Evolutionary conservation across 306 rosid genomes (phyloP).

Genomic region (Alnus rubra): DNA sequence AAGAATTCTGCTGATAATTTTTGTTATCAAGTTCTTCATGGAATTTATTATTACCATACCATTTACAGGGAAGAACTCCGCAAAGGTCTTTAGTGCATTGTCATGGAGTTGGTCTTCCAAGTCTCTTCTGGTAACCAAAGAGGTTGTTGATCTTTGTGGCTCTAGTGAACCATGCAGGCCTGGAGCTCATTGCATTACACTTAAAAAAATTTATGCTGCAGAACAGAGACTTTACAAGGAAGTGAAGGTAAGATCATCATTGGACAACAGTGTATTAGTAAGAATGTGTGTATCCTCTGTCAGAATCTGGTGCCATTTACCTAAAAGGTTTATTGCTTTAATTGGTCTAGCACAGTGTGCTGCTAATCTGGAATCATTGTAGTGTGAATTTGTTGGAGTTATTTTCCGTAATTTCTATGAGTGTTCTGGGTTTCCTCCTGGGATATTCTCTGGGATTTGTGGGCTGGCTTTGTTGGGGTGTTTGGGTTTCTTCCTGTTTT

Average conservation of each 20-base stretch:
- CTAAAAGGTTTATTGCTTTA: neutral
- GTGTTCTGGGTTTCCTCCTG: neutral
- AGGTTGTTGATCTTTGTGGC: conserved; percentile 41
- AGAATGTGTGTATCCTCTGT: conserved; percentile 19
- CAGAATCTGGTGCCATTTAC: conserved; percentile 5
- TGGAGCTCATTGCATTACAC: conserved; percentile 91
- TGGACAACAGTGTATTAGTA: conserved; percentile 5
- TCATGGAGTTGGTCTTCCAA: conserved; percentile 77
- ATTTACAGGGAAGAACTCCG: conserved; percentile 73
- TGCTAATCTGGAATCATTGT: neutral
- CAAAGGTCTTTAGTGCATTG: conserved; percentile 79
- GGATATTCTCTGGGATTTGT: too few species aligned
- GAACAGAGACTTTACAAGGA: conserved; percentile 79
- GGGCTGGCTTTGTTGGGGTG: too few species aligned
- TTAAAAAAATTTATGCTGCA: conserved; percentile 59
- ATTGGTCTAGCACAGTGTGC: neutral
- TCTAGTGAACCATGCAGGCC: conserved; percentile 82
- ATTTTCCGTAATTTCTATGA: neutral
- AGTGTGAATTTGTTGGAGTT: neutral
- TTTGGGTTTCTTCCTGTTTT: too few species aligned
- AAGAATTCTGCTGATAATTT: conserved; percentile 11
- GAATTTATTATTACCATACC: conserved; percentile 20
- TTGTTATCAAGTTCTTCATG: conserved; percentile 8
- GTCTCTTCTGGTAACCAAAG: conserved; percentile 59
- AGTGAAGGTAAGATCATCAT: conserved; percentile 58